Base-by-base conservation (phyloP, 1,284 basidiomycete species). In the Sporisorium exsertum region DNA sequence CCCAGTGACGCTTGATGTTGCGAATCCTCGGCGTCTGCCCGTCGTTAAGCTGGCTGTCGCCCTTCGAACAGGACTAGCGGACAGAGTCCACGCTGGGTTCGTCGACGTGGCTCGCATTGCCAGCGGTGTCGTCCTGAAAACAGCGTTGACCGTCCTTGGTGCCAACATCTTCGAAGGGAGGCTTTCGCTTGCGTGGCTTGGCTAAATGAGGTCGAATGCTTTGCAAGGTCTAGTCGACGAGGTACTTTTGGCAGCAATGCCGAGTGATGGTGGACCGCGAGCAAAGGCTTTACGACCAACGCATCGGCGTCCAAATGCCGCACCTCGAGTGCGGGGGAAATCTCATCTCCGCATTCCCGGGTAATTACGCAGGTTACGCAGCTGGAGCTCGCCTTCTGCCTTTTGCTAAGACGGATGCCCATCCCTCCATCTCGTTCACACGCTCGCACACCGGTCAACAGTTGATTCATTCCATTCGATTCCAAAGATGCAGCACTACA, bases 281-380 rank as follows among this genome's bases (percentile, higher is more conserved):
- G 24, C 22, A 49, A 58, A n/a, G 18, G 2, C 7, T 26, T 2
- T 2, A 20, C 45, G 45, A 18, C 18, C 15, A 29, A 3, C 24
- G 20, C 53, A 16, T 22, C 43, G 53, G 47, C 54, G 16, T 45
- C 43, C 49, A 27, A 57, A 52, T 10, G 29, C 29, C 58, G 58
- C 42, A 58, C 16, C 55, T 35, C 10, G 20, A 57, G n/a, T 29
- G 57, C 32, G 47, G 35, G 57, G 57, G 37, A 27, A 49, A 58
- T 42, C n/a, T 27, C 56, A 42, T 51, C 22, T 52, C 27, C 35
- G 35, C 52, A 16, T 40, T 35, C 13, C 20, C 52, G n/a, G 22
- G 64, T 66, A 66, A 60, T 56, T 60, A 66, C 58, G 64, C 64
- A 51, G 13, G 10, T n/a, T 32, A 7, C 24, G 18, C n/a, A n/a